These are phyloP conservation scores for Onygenales sp. DNA, from an alignment of 2,329 filamentous ascomycete species.

Conservation along the genomic window DNA sequence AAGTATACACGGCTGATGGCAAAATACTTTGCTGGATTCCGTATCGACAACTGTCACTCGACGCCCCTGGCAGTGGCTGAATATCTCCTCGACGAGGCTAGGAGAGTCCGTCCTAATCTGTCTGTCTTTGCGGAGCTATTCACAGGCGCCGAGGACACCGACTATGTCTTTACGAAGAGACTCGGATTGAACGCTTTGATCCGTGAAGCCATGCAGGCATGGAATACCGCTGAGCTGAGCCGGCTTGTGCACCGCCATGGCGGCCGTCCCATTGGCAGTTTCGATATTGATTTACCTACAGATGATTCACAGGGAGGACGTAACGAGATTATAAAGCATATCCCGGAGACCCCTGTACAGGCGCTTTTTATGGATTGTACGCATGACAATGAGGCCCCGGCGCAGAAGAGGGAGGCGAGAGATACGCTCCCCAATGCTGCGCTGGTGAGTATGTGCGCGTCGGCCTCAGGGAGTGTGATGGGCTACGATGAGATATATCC, in stretches of 20 bases:
- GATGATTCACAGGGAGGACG: slow-evolving; percentile 38
- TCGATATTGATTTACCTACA: slow-evolving; percentile 81
- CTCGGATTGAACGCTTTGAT: slow-evolving; percentile 87
- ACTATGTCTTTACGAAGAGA: slow-evolving; percentile 90
- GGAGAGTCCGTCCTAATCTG: slow-evolving; percentile 73
- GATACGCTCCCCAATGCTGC: slow-evolving; percentile 93
- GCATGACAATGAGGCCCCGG: slow-evolving; percentile 93
- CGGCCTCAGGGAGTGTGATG: slow-evolving; percentile 91
- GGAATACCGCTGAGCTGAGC: slow-evolving; percentile 89
- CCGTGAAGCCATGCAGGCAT: slow-evolving; percentile 95
- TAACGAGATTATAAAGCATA: slow-evolving; percentile 62
- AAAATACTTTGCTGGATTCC: slow-evolving; percentile 88
- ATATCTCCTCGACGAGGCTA: slow-evolving; percentile 88
- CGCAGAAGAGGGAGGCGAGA: slow-evolving; percentile 86
- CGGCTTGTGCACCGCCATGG: slow-evolving; percentile 87
- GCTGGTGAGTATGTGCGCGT: slow-evolving; percentile 90
- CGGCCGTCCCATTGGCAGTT: slow-evolving; percentile 90
- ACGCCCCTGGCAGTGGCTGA: slow-evolving; percentile 92
- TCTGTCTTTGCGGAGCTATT: slow-evolving; percentile 94
- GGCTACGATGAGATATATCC: slow-evolving; percentile 97
- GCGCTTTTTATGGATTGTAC: slow-evolving; percentile 99
- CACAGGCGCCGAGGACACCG: slow-evolving; percentile 88
- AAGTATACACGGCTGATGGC: slow-evolving; percentile 86
- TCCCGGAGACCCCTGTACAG: slow-evolving; percentile 81
- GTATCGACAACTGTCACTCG: slow-evolving; percentile 97